A percentile compares a stretch with the other conserved stretches of the same genome.
Conservation (phyloP, 164 flowering plant genomes). For the Berberis thunbergii region DNA sequence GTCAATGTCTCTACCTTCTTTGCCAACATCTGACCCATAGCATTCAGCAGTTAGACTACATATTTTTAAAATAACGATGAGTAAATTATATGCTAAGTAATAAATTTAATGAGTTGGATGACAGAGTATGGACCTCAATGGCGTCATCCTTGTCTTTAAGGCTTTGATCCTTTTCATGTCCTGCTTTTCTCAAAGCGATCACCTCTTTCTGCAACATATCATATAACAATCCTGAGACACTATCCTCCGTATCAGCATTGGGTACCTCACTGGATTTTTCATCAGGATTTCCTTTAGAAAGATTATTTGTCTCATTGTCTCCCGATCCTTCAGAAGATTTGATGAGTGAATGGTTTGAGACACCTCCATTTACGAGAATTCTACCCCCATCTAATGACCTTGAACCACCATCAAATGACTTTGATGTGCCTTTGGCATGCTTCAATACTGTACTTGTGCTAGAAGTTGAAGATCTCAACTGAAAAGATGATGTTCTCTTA, state of each 20-base stretch:
- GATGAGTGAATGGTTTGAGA: not conserved
- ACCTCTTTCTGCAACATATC: constrained; percentile 92
- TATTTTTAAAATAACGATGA: not conserved
- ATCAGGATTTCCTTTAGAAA: not conserved
- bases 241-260: constrained; percentile 31
- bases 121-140: constrained; percentile 56
- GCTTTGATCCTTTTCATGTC: constrained; percentile 91
- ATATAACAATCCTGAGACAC: constrained; percentile 70
- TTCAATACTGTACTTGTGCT: not conserved
- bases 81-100: not conserved
- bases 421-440: not conserved
- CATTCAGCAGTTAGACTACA: not conserved
- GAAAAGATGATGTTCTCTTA: not conserved
- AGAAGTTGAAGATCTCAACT: not conserved
- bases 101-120: not conserved
- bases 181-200: constrained; percentile 69
- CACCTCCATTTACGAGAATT: not conserved
- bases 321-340: not conserved
- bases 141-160: constrained; percentile 97
- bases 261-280: not conserved
- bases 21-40: constrained; percentile 55
- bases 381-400: not conserved
- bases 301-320: not conserved
- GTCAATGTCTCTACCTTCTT: constrained; percentile 91
- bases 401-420: not conserved